Evolutionary conservation across 805 yeast genomes (phyloP), one percentile per base, ranked within the genome.

Genomic region (Yarrowia alimentaria): DNA sequence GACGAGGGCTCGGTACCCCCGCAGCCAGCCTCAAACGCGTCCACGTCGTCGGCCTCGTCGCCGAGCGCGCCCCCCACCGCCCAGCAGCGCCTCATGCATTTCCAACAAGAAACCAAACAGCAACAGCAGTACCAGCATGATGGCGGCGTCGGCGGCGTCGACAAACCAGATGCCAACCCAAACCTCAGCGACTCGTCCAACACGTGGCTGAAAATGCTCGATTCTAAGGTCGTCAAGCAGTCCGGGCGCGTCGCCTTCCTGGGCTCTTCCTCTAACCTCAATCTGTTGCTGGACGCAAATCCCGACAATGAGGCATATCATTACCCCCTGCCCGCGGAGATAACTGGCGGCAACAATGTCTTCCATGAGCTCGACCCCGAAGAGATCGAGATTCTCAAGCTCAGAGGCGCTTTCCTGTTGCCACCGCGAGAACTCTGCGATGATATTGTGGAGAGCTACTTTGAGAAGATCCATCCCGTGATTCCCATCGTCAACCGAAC

Each of bases 351-450:
- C 42, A 57, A 56, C 59, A 68, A 53, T 35, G 55, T 63, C 18
- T 52, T 61, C 35, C 61, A 60, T 43, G 63, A 59, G 20, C 55
- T 72, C 11, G 84, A 80, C 58, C 72, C 78, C 3, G 83, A 77
- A 19, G 90, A 85, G 56, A 69, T 83, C 59, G 82, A 81, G 60
- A 74, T 81, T 33, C 68, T 85, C 55, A 75, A 79, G 57, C 59
- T 79, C 52, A 69, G 80, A 52, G 91, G 90, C 5, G 87, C 90
- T 6, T 85, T 85, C 59, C 66, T 77, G 43, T 64, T 86, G 16
- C 95, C 95, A 1, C 72, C 76, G 4, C 65, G 72, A 32, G 79
- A 75, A 10, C 68, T 83, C 12, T 75, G 81, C 52, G 76, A 75
- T 56, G 84, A 78, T 57, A 70, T 83, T 53, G 74, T 86, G 26